phyloP scores from a whole-genome alignment of 768 basidiomycete genomes.

The Basidioascus undulatus region DNA sequence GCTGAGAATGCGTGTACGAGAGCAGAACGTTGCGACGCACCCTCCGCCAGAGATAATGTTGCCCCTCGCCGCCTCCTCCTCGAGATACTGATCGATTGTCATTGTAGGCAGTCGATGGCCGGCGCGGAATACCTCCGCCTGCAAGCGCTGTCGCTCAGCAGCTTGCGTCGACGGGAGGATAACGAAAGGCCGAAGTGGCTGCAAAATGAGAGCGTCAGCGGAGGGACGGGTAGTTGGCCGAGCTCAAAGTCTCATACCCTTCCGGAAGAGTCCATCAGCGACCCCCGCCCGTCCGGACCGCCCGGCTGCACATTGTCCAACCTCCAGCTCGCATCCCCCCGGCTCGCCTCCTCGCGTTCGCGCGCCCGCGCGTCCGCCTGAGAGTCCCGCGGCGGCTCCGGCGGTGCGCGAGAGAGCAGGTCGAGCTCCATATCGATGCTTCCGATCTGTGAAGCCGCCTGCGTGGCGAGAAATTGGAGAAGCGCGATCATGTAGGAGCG shows the following conservation, averaged over 20 bases:
- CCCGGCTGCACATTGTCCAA: conserved; percentile 29
- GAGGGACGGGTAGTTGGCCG: background rate
- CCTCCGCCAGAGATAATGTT: conserved; percentile 68
- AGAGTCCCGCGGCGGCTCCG: conserved; percentile 18
- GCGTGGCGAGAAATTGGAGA: conserved; percentile 45
- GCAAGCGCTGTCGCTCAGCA: conserved; percentile 38
- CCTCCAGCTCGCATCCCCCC: conserved; percentile 41
- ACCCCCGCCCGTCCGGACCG: conserved; percentile 27
- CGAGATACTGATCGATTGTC: conserved; percentile 76
- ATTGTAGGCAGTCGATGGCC: conserved; percentile 68
- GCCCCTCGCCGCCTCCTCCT: conserved; percentile 56
- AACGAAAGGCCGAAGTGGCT: conserved; percentile 79
- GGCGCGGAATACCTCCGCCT: conserved; percentile 59
- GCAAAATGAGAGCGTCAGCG: conserved; percentile 4
- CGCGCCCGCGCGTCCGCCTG: conserved; percentile 23
- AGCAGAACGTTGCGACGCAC: conserved; percentile 24
- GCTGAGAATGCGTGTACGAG: background rate
- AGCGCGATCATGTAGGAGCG: no score
- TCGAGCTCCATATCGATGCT: conserved; percentile 48
- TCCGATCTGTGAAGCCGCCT: conserved; percentile 42
- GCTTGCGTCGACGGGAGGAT: conserved; percentile 46
- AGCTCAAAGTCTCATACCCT: conserved; percentile 28
- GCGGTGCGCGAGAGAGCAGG: conserved; percentile 35
- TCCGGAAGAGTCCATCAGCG: conserved; percentile 48
- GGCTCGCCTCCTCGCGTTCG: conserved; percentile 16